Evolutionary conservation across 177 flowering plant species (phyloP), one percentile per base, ranked within the genome.

Genomic region (Vitis hybrid): DNA sequence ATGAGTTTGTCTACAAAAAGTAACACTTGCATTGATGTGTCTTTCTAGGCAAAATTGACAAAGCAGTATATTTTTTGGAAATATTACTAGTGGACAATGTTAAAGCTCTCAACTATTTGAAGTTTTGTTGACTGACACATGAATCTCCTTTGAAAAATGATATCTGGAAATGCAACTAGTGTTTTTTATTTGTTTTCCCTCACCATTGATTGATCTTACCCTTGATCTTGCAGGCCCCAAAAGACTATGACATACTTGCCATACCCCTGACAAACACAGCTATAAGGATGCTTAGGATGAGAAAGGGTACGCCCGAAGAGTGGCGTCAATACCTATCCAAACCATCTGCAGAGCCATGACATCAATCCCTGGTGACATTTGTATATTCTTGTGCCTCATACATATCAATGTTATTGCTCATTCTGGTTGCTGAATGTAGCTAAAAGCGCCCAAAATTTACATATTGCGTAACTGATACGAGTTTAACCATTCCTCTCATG

Each of bases 261-360:
- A 87, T 94, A 76, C 97, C 98, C 16, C 65, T 94, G 68, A 90
- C 98, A 58, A 80, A 56, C 70, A 70, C 84, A 10, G 90, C 98
- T 29, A 65, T 91, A 70, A 84, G 68, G 79, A 83, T 86, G 88
- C 80, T 93, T 74, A 84, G 61, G 68, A 72, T 66, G 75, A 81
- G 84, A 72, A 86, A 88, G 58, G 92, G 85, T 39, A 81, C 80
- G 13, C 98, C 97, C 2, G 84, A 81, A 66, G 95, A 93, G 75
- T 93, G 98, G 98, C 89, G 73, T 45, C 94, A 90, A 71, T 93
- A 93, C 77, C 74, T 93, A 45, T 62, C 86, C 33, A 80, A 71
- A 65, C 74, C 79, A 7, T 60, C 78, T 65, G 63, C 77, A 3
- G 83, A 81, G 67, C 78, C 76, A 39, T 85, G 82, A 77, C 56